Conservation (phyloP, 768 basidiomycete species). For the Collybia sp. region DNA sequence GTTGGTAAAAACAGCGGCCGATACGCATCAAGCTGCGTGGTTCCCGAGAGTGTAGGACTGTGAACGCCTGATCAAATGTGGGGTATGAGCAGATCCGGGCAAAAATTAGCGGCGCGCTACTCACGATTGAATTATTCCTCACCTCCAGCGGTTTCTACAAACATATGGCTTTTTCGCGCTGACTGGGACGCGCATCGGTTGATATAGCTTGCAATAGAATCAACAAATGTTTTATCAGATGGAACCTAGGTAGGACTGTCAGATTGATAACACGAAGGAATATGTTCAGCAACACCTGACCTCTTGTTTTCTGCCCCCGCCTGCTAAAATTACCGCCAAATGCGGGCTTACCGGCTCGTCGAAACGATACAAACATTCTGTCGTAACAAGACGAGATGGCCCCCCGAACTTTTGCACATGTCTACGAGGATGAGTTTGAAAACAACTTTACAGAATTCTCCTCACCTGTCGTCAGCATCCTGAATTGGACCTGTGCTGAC, state of each 20-base stretch:
- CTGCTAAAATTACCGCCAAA: slow-evolving; percentile 63
- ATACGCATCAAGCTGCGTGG: slow-evolving; percentile 82
- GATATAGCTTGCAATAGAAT: slow-evolving; percentile 62
- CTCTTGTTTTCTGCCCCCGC: slow-evolving; percentile 19
- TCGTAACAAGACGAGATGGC: slow-evolving; percentile 36
- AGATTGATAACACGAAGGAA: not conserved
- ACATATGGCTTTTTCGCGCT: slow-evolving; percentile 50
- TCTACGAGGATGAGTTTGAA: slow-evolving; percentile 30
- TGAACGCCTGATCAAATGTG: slow-evolving; percentile 66
- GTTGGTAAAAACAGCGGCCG: slow-evolving; percentile 86
- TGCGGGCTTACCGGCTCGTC: slow-evolving; percentile 93
- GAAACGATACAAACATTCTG: slow-evolving; percentile 78
- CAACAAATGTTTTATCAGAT: slow-evolving; percentile 62
- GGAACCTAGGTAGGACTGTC: slow-evolving; percentile 37
- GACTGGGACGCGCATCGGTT: slow-evolving; percentile 38
- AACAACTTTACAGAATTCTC: slow-evolving; percentile 2
- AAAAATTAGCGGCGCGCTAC: not conserved
- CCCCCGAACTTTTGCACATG: slow-evolving; percentile 59
- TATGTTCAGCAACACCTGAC: slow-evolving; percentile 14
- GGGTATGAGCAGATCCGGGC: not conserved
- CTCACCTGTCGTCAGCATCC: slow-evolving; percentile 84
- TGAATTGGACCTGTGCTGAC: slow-evolving; percentile 81
- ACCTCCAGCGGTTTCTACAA: slow-evolving; percentile 96
- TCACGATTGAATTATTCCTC: slow-evolving; percentile 17
- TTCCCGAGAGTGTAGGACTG: slow-evolving; percentile 80